A percentile compares a stretch with the other conserved stretches of the same genome.
phyloP scores from a whole-genome alignment of 345 rosid genomes.

The Brassica cretica region DNA sequence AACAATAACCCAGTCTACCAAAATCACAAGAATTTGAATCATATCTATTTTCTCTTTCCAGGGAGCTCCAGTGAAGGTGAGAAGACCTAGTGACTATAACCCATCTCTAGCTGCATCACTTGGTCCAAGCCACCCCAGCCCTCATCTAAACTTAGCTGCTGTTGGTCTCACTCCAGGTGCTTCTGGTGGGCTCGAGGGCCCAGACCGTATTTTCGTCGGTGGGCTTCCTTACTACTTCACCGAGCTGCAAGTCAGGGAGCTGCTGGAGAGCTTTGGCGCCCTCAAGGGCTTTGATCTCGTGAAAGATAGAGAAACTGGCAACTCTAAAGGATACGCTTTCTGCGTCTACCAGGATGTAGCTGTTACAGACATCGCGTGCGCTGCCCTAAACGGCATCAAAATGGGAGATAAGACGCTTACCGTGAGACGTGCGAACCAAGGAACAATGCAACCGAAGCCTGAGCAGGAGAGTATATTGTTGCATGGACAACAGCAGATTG shows the following conservation, averaged over 20 bases:
- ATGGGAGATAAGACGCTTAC: conserved; percentile 97
- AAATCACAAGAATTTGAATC: neutral
- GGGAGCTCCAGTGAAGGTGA: conserved; percentile 97
- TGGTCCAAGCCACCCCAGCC: conserved; percentile 93
- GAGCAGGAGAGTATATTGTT: conserved; percentile 79
- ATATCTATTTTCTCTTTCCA: conserved; percentile 8
- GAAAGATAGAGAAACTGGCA: conserved; percentile 91
- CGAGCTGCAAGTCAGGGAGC: conserved; percentile 83
- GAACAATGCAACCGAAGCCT: conserved; percentile 79
- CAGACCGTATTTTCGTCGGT: conserved; percentile 93
- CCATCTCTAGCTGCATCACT: conserved; percentile 90
- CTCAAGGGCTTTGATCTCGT: conserved; percentile 93
- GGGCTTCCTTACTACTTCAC: conserved; percentile 94
- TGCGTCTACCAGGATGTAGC: conserved; percentile 86
- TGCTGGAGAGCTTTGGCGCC: conserved; percentile 87
- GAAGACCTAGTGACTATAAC: conserved; percentile 92
- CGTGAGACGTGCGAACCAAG: conserved; percentile 93
- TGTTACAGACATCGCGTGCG: conserved; percentile 90
- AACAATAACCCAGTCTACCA: too few relatives aligned
- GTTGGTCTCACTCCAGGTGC: conserved; percentile 93
- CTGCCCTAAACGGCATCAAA: conserved; percentile 87
- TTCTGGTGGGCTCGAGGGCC: conserved; percentile 93
- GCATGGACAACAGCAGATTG: conserved; percentile 97
- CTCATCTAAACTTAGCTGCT: conserved; percentile 82
- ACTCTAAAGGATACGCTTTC: conserved; percentile 90